Evolutionary conservation across 2,329 filamentous ascomycete genomes (phyloP), one percentile per base, ranked within the genome.

Genomic region (Neofusicoccum ribis): DNA sequence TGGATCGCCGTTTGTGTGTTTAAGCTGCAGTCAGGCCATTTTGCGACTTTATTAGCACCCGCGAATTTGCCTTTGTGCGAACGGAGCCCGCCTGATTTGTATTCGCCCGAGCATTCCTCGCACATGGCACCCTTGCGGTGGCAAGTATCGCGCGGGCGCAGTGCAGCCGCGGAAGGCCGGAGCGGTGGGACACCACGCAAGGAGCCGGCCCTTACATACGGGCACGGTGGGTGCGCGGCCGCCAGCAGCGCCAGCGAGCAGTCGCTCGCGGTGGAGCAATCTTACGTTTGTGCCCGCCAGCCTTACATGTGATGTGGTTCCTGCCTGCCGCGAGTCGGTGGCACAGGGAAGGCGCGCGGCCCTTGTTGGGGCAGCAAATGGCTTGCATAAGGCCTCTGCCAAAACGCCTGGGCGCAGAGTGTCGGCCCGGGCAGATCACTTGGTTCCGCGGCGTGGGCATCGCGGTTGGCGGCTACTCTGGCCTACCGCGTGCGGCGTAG

Each of bases 51-150:
- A 37, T 60, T 60, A 60, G 31, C 43, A 60, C 56, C 52, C 56
- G 56, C 43, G 27, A 12, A 47, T 20, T 47, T 60, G 56, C 56
- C 56, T 46, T 60, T 60, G 56, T 60, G 56, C 56, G 56, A 60
- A 60, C 56, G 56, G 56, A 60, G 56, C 43, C 41, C 56, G 56
- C 56, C 56, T 60, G 56, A 60, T 60, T 60, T 60, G 56, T 60
- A 60, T 47, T 59, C 56, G 56, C 56, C 56, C 56, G 56, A 60
- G 61, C 58, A 66, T 63, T 64, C 61, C 65, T 66, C 69, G 68
- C 74, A 76, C 75, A 77, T 77, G 76, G 74, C 75, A 76, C 73
- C 74, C 74, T 64, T 60, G 74, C 54, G 54, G 41, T 20, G 56
- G 56, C 43, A 60, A 36, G 54, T 59, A 43, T 59, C 54, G 54